Evolutionary conservation across 352 stramenopile species (phyloP).

Genomic region (Pythium brassicae): DNA sequence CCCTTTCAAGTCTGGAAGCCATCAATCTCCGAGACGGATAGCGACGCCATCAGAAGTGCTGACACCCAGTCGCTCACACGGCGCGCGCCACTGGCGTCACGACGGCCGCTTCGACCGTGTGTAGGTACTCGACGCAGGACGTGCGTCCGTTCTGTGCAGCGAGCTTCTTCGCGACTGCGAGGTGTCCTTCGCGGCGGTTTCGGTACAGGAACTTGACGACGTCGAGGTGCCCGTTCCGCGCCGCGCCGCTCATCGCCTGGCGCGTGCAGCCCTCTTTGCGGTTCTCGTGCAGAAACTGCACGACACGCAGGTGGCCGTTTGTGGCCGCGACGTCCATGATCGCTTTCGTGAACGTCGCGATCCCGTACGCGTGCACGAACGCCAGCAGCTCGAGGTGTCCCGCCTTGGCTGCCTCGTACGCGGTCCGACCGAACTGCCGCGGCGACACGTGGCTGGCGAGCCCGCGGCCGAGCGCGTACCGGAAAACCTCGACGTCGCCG

Average conservation of each 20-base stretch:
- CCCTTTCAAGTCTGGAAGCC: background rate
- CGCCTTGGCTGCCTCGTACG: slow-evolving; percentile 1
- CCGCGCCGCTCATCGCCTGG: background rate
- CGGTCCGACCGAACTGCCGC: background rate
- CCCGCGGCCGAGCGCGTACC: background rate
- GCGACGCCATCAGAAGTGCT: too few species aligned
- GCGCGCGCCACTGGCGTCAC: background rate
- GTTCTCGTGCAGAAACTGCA: background rate
- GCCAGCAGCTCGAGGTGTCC: background rate
- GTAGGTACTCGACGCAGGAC: background rate
- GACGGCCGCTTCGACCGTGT: background rate
- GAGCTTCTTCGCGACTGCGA: background rate
- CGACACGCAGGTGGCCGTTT: background rate
- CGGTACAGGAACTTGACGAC: background rate
- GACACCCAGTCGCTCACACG: background rate
- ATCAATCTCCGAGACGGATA: background rate
- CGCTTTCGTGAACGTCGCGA: background rate
- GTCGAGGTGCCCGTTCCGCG: background rate
- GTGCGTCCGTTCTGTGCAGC: background rate
- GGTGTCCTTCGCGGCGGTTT: background rate
- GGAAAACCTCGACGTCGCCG: background rate
- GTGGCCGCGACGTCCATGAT: slow-evolving; percentile 2
- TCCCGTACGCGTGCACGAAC: background rate
- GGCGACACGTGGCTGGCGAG: background rate
- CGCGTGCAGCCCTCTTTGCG: background rate